phyloP scores from a whole-genome alignment of 2,329 filamentous ascomycete genomes.

The Exophiala bonariae region DNA sequence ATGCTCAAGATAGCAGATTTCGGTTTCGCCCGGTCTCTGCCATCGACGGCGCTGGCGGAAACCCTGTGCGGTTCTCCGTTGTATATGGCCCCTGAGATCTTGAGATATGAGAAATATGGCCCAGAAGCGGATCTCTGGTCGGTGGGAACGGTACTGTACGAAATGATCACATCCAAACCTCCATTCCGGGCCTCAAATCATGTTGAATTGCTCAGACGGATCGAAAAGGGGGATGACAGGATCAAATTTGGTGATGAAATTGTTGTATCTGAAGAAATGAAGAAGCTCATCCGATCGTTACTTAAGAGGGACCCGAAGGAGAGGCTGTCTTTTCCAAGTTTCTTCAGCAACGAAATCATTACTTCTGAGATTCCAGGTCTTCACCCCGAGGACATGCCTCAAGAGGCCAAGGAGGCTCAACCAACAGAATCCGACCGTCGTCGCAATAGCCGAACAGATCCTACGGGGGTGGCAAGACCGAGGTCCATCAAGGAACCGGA shows the following conservation, averaged over 20 bases:
- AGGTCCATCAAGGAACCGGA: conserved; percentile 22
- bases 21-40: conserved; percentile 91
- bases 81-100: conserved; percentile 98
- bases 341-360: conserved; percentile 76
- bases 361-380: conserved; percentile 75
- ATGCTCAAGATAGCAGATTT: conserved; percentile 99
- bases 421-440: conserved; percentile 14
- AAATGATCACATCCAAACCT: conserved; percentile 88
- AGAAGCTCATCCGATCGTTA: conserved; percentile 74
- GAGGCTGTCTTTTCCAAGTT: conserved; percentile 79
- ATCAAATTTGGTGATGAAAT: conserved; percentile 79
- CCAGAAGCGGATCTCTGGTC: conserved; percentile 98
- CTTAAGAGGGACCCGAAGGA: conserved; percentile 85
- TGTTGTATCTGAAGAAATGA: conserved; percentile 72
- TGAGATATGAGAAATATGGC: conserved; percentile 96
- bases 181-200: conserved; percentile 93
- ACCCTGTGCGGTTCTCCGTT: conserved; percentile 94
- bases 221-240: conserved; percentile 81
- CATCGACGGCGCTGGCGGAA: conserved; percentile 87
- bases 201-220: conserved; percentile 87
- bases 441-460: conserved; percentile 23
- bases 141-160: conserved; percentile 89
- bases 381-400: conserved; percentile 70
- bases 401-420: conserved; percentile 3
- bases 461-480: conserved; percentile 20